phyloP scores from a whole-genome alignment of 495 filamentous ascomycete genomes.

The Corynascus novoguineensis region DNA sequence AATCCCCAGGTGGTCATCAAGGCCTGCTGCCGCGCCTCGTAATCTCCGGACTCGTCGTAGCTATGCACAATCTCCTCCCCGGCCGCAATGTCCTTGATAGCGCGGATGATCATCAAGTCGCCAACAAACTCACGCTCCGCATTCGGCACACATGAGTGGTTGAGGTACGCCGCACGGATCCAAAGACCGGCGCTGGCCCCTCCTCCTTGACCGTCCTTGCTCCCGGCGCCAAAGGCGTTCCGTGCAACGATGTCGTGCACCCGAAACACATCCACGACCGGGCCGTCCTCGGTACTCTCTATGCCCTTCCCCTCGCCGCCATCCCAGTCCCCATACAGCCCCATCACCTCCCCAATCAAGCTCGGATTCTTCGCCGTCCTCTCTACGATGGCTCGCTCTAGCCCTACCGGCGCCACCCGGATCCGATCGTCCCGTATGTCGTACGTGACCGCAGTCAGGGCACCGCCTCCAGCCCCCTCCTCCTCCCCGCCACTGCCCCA shows the following conservation, averaged over 20 bases:
- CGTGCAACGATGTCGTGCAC: constrained; percentile 5
- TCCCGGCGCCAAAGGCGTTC: not conserved
- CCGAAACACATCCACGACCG: not conserved
- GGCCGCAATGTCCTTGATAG: not conserved
- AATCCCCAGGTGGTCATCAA: constrained; percentile 4
- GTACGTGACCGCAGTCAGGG: not conserved
- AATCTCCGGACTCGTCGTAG: not conserved
- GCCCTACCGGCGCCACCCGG: not conserved
- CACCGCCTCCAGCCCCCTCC: too few relatives aligned
- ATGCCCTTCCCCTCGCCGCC: not conserved
- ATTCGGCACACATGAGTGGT: constrained; percentile 5
- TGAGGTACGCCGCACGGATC: not conserved
- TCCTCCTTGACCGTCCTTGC: not conserved
- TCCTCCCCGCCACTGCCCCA: not conserved
- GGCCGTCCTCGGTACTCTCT: not conserved
- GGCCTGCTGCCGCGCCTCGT: not conserved
- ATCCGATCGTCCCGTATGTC: constrained; percentile 5
- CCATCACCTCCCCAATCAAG: not conserved
- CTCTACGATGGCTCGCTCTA: not conserved
- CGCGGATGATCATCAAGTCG: not conserved
- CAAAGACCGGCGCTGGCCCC: not conserved
- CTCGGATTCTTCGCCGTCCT: not conserved
- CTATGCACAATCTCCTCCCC: not conserved
- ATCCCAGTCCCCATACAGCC: not conserved
- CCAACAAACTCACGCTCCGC: not conserved